Conservation (phyloP, 2,329 filamentous ascomycete species). For the Byssothecium circinans region DNA sequence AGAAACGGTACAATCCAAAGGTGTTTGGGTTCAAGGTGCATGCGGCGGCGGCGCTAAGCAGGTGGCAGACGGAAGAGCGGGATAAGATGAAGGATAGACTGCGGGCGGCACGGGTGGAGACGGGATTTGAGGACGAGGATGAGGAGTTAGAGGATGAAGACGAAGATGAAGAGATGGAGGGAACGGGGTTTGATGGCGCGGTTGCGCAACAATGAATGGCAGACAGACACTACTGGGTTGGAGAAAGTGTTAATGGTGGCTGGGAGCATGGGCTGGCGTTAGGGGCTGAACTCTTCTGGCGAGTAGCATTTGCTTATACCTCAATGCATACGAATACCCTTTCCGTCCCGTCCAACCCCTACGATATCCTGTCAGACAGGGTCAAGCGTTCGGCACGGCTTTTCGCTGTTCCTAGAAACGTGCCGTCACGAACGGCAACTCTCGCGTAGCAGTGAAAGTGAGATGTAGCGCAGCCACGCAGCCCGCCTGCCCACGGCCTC, state of each 20-base stretch:
- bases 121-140: constrained; percentile 71
- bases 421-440: no score
- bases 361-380: neutral
- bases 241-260: neutral
- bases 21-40: constrained; percentile 97
- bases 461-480: no score
- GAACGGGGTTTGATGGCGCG: constrained; percentile 31
- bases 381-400: neutral
- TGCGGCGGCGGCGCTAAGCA: constrained; percentile 78
- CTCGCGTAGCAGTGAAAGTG: no score
- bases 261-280: constrained; percentile 12
- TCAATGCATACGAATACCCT: neutral
- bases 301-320: neutral
- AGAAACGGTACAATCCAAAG: constrained; percentile 82
- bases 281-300: constrained; percentile 1
- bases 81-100: constrained; percentile 82
- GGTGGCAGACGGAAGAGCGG: constrained; percentile 84
- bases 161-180: constrained; percentile 51
- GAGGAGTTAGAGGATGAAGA: constrained; percentile 65
- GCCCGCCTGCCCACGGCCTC: no score
- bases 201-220: constrained; percentile 24
- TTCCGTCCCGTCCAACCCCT: neutral
- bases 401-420: no score
- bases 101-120: constrained; percentile 68
- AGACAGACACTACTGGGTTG: neutral